These are phyloP conservation scores for Bacidia rubella DNA, from an alignment of 495 filamentous ascomycete species.

Conservation along the genomic window DNA sequence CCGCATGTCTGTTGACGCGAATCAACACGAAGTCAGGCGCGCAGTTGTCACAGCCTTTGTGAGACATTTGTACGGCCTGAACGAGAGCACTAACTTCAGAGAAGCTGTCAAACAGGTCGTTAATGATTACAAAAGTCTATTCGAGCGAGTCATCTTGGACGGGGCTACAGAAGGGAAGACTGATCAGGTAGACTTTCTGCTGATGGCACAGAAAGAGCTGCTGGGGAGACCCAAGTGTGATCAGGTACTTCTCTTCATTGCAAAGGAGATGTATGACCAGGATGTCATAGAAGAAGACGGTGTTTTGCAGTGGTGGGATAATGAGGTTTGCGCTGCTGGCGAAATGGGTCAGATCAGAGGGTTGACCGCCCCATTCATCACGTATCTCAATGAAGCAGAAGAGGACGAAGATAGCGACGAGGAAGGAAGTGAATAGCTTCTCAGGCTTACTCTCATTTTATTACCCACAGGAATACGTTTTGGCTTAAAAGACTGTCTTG, in stretches of 20 bases:
- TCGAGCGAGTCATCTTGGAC: slow-evolving; percentile 47
- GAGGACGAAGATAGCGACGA: slow-evolving; percentile 60
- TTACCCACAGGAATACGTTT: not conserved
- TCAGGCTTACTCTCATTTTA: not conserved
- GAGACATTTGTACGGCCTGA: slow-evolving; percentile 60
- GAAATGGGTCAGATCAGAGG: slow-evolving; percentile 56
- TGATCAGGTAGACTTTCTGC: slow-evolving; percentile 74
- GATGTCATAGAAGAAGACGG: slow-evolving; percentile 86
- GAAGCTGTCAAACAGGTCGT: slow-evolving; percentile 55
- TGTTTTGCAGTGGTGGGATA: slow-evolving; percentile 77
- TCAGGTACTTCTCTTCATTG: slow-evolving; percentile 55
- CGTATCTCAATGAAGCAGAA: slow-evolving; percentile 72
- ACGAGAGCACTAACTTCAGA: slow-evolving; percentile 35
- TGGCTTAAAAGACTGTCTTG: no score
- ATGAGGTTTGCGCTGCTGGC: slow-evolving; percentile 47
- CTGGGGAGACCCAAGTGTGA: slow-evolving; percentile 44
- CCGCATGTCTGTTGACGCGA: slow-evolving; percentile 77
- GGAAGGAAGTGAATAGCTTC: slow-evolving; percentile 18
- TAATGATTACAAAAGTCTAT: slow-evolving; percentile 37
- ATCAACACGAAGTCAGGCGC: slow-evolving; percentile 71
- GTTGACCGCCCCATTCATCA: slow-evolving; percentile 65
- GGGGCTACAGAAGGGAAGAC: slow-evolving; percentile 41
- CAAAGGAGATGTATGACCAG: slow-evolving; percentile 68
- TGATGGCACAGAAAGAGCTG: slow-evolving; percentile 70
- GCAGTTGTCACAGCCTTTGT: slow-evolving; percentile 77